A percentile compares a stretch with the other conserved stretches of the same genome.
phyloP scores from a whole-genome alignment of 306 rosid genomes.

The Quercus berberidifolia region DNA sequence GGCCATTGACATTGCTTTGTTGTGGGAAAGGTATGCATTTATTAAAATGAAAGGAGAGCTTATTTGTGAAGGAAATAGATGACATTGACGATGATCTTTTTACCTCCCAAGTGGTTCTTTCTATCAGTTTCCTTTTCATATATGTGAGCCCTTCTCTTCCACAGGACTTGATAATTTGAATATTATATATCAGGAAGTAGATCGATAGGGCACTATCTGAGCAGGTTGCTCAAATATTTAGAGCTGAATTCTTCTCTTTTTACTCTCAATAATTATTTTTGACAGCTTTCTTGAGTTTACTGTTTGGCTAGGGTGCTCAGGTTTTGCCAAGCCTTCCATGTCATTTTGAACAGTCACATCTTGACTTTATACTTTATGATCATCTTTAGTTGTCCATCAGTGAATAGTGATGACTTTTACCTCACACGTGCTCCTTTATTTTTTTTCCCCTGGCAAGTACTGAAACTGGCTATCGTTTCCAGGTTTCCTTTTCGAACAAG shows the following conservation, averaged over 20 bases:
- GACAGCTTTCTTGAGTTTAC: neutral
- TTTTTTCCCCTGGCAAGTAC: neutral
- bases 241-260: neutral
- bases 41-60: neutral
- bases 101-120: neutral
- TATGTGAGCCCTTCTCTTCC: neutral
- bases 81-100: neutral
- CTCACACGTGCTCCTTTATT: too few species aligned
- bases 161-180: neutral
- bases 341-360: neutral
- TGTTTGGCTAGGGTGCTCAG: neutral
- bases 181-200: neutral
- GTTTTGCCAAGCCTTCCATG: neutral
- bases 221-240: neutral
- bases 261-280: neutral
- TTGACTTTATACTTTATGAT: neutral
- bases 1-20: neutral
- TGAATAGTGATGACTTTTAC: neutral
- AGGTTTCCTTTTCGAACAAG: neutral
- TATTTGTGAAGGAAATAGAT: neutral
- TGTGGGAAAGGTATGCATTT: neutral
- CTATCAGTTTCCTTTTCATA: neutral
- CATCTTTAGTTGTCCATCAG: neutral
- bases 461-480: neutral
- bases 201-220: neutral